These are phyloP conservation scores for Primulina tabacum DNA, from an alignment of 257 asterid genomes.

Conservation along the genomic window DNA sequence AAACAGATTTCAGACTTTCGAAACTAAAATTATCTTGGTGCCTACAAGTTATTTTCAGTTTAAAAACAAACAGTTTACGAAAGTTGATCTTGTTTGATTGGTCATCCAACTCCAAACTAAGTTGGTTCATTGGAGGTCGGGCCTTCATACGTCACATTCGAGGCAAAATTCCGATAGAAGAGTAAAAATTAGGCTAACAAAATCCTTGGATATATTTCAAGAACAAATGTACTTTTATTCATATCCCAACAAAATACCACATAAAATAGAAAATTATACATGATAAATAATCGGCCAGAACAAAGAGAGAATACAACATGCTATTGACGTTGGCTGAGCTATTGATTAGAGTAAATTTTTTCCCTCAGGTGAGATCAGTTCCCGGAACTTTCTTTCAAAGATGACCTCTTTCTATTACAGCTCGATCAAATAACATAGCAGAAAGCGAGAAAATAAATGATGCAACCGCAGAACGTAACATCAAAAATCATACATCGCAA, in stretches of 20 bases:
- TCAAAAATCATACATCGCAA: slow-evolving; percentile 39
- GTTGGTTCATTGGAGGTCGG: not conserved
- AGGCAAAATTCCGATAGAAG: not conserved
- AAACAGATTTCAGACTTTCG: no score
- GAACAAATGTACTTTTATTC: slow-evolving; percentile 18
- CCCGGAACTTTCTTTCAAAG: slow-evolving; percentile 23
- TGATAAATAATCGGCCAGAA: slow-evolving; percentile 29
- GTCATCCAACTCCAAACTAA: no score
- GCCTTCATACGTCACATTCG: not conserved
- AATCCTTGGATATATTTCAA: not conserved
- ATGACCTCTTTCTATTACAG: slow-evolving; percentile 23
- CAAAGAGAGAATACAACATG: slow-evolving; percentile 52
- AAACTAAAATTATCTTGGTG: no score
- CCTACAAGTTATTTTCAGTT: no score
- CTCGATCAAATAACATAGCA: slow-evolving; percentile 29
- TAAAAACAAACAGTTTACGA: no score
- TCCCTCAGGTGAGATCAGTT: slow-evolving; percentile 25
- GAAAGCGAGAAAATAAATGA: slow-evolving; percentile 21
- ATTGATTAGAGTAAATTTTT: slow-evolving; percentile 24
- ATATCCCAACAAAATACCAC: slow-evolving; percentile 41
- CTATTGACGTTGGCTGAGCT: slow-evolving; percentile 31
- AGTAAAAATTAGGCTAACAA: no score
- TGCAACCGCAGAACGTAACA: slow-evolving; percentile 30
- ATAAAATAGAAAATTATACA: slow-evolving; percentile 48
- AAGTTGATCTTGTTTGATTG: no score